phyloP scores from a whole-genome alignment of 2,329 filamentous ascomycete genomes.

The Exophiala xenobiotica region DNA sequence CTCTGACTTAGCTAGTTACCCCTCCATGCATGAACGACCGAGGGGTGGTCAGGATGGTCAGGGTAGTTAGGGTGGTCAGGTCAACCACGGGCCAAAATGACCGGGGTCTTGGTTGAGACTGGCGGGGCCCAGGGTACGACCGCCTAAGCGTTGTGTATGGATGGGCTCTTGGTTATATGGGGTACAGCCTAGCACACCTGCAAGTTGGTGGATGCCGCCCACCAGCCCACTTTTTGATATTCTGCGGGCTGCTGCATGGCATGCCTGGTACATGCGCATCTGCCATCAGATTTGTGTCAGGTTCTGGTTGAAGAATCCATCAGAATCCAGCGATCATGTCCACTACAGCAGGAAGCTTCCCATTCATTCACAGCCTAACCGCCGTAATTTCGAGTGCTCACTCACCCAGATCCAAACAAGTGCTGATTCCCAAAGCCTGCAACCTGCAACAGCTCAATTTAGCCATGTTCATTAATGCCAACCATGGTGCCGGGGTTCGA shows the following conservation, averaged over 20 bases:
- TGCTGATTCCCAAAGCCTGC: no score
- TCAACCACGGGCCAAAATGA: no score
- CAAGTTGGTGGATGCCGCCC: background rate
- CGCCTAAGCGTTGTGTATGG: no score
- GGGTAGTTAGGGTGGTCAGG: background rate
- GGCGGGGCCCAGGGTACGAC: background rate
- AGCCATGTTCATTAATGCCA: background rate
- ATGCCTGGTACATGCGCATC: background rate
- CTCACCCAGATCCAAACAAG: no score
- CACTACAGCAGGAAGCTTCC: no score
- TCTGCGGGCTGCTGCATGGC: background rate
- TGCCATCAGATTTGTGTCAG: background rate
- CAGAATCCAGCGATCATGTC: no score
- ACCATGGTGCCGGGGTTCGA: background rate
- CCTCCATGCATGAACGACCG: background rate
- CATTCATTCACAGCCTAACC: background rate
- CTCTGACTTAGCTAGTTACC: background rate
- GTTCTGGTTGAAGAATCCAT: background rate
- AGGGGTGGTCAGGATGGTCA: background rate
- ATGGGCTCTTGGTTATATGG: background rate
- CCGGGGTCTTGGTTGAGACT: background rate
- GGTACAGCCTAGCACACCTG: background rate
- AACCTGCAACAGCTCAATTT: background rate
- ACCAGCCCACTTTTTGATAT: background rate
- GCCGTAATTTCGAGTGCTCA: no score